A percentile compares a stretch with the other conserved stretches of the same genome.
These are phyloP conservation scores for Babesia bigemina DNA, from an alignment of 169 alveolate genomes.

Conservation along the genomic window DNA sequence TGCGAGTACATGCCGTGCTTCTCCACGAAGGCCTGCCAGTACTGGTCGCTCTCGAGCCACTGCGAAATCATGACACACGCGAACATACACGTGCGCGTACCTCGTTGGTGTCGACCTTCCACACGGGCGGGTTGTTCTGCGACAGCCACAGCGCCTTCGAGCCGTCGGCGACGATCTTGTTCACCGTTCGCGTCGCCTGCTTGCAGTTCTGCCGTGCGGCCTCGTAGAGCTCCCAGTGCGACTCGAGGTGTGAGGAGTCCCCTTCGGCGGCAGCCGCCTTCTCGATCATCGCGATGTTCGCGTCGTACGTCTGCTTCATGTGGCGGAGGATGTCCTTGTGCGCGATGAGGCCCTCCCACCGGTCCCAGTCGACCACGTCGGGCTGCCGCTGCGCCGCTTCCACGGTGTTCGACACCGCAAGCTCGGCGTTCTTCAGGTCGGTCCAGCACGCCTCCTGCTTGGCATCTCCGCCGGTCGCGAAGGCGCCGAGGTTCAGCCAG, in stretches of 20 bases:
- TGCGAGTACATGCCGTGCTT: conserved; percentile 77
- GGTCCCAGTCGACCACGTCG: conserved; percentile 62
- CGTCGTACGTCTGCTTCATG: conserved; percentile 58
- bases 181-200: conserved; percentile 72
- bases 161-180: conserved; percentile 79
- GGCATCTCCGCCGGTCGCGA: conserved; percentile 50
- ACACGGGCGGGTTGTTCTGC: conserved; percentile 80
- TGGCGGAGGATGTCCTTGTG: conserved; percentile 55
- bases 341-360: conserved; percentile 64
- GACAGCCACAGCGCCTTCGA: conserved; percentile 85
- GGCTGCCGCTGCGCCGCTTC: conserved; percentile 22
- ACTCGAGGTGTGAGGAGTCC: conserved; percentile 22
- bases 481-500: conserved; percentile 51
- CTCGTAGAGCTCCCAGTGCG: conserved; percentile 62
- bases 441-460: conserved; percentile 61
- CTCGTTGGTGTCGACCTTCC: conserved; percentile 79
- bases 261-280: conserved; percentile 15
- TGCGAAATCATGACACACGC: conserved; percentile 6
- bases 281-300: conserved; percentile 47
- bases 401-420: conserved; percentile 35
- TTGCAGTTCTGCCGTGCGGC: conserved; percentile 59
- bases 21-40: conserved; percentile 89
- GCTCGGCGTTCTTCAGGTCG: conserved; percentile 32
- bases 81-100: conserved; percentile 2
- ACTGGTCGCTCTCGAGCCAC: conserved; percentile 87